These are phyloP conservation scores for Entonaema liquescens DNA, from an alignment of 495 filamentous ascomycete species.

Conservation along the genomic window DNA sequence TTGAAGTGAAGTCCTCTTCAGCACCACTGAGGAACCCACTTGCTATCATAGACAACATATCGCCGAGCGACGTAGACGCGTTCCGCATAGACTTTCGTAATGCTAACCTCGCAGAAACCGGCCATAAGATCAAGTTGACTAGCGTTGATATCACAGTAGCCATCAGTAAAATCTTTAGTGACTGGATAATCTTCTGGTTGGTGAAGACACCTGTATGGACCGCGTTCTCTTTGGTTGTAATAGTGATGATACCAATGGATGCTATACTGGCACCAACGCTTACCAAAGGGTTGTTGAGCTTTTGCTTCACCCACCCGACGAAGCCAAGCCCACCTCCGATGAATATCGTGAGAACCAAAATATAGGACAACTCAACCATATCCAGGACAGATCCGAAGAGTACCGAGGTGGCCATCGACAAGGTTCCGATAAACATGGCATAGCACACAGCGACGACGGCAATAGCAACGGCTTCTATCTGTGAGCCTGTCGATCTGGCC, in stretches of 20 bases:
- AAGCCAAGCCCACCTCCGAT: slow-evolving; percentile 89
- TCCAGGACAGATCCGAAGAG: slow-evolving; percentile 73
- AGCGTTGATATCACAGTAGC: slow-evolving; percentile 76
- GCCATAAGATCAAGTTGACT: slow-evolving; percentile 82
- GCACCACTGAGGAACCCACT: slow-evolving; percentile 85
- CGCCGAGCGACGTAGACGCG: slow-evolving; percentile 77
- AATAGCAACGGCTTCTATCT: slow-evolving; percentile 88
- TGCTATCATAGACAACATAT: slow-evolving; percentile 84
- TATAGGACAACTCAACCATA: slow-evolving; percentile 76
- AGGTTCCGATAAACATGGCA: slow-evolving; percentile 78
- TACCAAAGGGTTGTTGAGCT: slow-evolving; percentile 82
- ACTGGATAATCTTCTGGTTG: slow-evolving; percentile 83
- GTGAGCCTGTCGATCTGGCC: slow-evolving; percentile 87
- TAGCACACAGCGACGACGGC: slow-evolving; percentile 84
- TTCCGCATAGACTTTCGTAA: slow-evolving; percentile 79
- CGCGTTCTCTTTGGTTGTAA: slow-evolving; percentile 90
- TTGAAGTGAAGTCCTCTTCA: slow-evolving; percentile 74
- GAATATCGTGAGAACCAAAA: slow-evolving; percentile 83
- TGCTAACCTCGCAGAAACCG: slow-evolving; percentile 78
- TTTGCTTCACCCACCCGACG: slow-evolving; percentile 93
- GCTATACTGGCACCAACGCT: slow-evolving; percentile 91
- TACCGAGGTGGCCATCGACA: slow-evolving; percentile 86
- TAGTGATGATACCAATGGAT: slow-evolving; percentile 89
- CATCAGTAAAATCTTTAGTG: slow-evolving; percentile 91
- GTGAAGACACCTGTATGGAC: slow-evolving; percentile 83